Conservation (phyloP, 495 filamentous ascomycete genomes). For the Tuber brumale region DNA sequence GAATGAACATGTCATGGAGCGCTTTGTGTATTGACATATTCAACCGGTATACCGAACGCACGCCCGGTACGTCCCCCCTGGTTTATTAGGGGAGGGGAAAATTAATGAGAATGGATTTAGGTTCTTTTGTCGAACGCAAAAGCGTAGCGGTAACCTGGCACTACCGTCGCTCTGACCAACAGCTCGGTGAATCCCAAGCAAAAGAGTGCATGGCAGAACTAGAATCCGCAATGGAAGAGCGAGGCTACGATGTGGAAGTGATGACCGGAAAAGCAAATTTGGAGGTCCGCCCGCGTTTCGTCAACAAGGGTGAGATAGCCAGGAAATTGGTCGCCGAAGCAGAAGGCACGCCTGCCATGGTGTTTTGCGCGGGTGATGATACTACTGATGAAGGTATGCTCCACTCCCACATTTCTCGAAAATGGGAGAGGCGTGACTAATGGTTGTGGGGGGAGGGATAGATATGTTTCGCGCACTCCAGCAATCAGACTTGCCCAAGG, state of each 20-base stretch:
- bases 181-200: slow-evolving; percentile 68
- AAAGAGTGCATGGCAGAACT: slow-evolving; percentile 69
- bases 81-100: background rate
- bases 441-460: slow-evolving; percentile 25
- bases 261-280: slow-evolving; percentile 94
- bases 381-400: slow-evolving; percentile 89
- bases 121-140: slow-evolving; percentile 87
- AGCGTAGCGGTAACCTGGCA: slow-evolving; percentile 93
- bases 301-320: slow-evolving; percentile 93
- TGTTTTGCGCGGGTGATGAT: slow-evolving; percentile 86
- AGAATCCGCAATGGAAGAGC: background rate
- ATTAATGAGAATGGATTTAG: slow-evolving; percentile 41
- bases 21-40: slow-evolving; percentile 72
- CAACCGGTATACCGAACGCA: slow-evolving; percentile 73
- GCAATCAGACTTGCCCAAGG: slow-evolving; percentile 22
- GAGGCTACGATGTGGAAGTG: slow-evolving; percentile 73
- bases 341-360: slow-evolving; percentile 61
- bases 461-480: slow-evolving; percentile 49
- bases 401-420: background rate
- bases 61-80: slow-evolving; percentile 54
- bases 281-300: slow-evolving; percentile 88
- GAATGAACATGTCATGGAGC: slow-evolving; percentile 84
- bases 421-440: background rate
- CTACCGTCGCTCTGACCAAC: slow-evolving; percentile 81
- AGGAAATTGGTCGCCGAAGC: slow-evolving; percentile 60